Evolutionary conservation across 257 asterid genomes (phyloP).

Genomic region (Solanum chiquidenum): DNA sequence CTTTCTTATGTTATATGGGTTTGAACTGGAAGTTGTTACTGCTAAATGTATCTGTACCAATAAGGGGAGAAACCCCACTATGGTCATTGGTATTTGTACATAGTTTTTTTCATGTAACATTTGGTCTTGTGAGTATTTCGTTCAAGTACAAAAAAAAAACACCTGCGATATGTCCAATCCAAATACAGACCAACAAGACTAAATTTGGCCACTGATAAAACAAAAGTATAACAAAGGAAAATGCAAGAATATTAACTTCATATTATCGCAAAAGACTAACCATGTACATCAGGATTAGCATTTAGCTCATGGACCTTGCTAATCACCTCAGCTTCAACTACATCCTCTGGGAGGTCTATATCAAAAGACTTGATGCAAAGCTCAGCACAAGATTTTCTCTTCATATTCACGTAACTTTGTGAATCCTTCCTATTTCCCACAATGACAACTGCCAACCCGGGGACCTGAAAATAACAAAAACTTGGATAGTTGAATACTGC

Average conservation of each 20-base stretch:
- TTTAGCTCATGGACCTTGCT: slow-evolving; percentile 73
- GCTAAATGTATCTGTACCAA: no score
- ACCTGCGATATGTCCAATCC: background rate
- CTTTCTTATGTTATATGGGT: no score
- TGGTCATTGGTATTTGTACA: no score
- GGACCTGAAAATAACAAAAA: slow-evolving; percentile 50
- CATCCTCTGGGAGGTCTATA: slow-evolving; percentile 77
- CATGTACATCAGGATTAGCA: slow-evolving; percentile 82
- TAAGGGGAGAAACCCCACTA: no score
- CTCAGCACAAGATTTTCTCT: slow-evolving; percentile 93
- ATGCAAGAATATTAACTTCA: background rate
- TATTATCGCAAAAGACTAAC: slow-evolving; percentile 29
- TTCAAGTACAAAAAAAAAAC: no score
- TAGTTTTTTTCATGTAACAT: no score
- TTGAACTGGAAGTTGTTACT: no score
- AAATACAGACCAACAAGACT: background rate
- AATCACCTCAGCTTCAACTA: slow-evolving; percentile 64
- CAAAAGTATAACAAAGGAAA: background rate
- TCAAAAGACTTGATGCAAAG: slow-evolving; percentile 77
- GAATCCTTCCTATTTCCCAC: slow-evolving; percentile 91
- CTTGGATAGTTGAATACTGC: background rate
- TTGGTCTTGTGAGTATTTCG: no score
- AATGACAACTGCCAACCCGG: slow-evolving; percentile 90
- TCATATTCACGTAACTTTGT: slow-evolving; percentile 87
- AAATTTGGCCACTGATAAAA: background rate